Percentiles rank a stretch among this genome's conserved stretches.
These are phyloP conservation scores for Colletotrichum liriopes DNA, from an alignment of 2,329 filamentous ascomycete genomes.

Conservation along the genomic window DNA sequence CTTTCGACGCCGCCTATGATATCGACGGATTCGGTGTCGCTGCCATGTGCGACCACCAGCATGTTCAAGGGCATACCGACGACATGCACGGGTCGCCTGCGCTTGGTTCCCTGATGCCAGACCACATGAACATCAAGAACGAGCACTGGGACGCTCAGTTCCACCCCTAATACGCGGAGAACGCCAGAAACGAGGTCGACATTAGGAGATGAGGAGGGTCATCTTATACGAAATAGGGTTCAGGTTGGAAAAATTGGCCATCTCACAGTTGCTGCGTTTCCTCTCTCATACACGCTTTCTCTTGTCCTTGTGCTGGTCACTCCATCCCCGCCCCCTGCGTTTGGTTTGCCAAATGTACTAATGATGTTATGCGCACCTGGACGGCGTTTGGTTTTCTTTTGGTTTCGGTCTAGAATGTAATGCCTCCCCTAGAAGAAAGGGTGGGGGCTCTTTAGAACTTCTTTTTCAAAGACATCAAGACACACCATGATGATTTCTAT, in stretches of 20 bases:
- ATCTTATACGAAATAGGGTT: slow-evolving; percentile 24
- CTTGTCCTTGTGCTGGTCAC: slow-evolving; percentile 39
- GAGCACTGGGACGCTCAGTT: slow-evolving; percentile 52
- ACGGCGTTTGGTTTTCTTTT: slow-evolving; percentile 23
- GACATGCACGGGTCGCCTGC: slow-evolving; percentile 47
- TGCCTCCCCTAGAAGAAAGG: slow-evolving; percentile 10
- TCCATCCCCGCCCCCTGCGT: slow-evolving; percentile 7
- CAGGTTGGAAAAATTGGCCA: slow-evolving; percentile 25
- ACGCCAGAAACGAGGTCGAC: not conserved
- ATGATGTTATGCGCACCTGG: slow-evolving; percentile 39
- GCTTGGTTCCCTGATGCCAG: slow-evolving; percentile 47
- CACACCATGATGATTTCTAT: slow-evolving; percentile 5
- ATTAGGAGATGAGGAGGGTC: not conserved
- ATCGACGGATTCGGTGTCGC: slow-evolving; percentile 54
- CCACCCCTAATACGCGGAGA: slow-evolving; percentile 7
- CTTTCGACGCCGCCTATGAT: slow-evolving; percentile 60
- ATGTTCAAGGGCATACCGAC: slow-evolving; percentile 49
- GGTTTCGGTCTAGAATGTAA: slow-evolving; percentile 35
- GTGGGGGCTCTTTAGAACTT: slow-evolving; percentile 11
- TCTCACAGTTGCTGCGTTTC: slow-evolving; percentile 17
- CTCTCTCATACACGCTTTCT: not conserved
- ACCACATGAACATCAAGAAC: slow-evolving; percentile 53
- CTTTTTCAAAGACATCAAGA: not conserved
- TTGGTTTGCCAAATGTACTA: slow-evolving; percentile 37
- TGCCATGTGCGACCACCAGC: slow-evolving; percentile 50